phyloP scores from a whole-genome alignment of 495 filamentous ascomycete genomes.

The Penicillium flavigenum region DNA sequence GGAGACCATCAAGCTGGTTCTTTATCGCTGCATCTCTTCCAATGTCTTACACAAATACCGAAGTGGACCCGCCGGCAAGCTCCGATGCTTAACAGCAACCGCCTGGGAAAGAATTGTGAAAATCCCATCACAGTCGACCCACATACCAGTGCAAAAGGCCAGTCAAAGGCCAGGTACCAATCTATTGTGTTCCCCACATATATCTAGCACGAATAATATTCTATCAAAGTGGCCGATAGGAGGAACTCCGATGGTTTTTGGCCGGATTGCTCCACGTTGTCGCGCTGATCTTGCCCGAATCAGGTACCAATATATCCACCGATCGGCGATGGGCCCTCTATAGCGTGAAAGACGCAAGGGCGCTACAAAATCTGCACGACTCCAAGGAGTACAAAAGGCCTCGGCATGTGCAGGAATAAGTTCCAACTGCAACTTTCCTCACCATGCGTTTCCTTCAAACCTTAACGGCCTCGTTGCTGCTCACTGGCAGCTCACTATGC shows the following conservation, averaged over 20 bases:
- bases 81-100: constrained; percentile 1
- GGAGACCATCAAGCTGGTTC: too few species aligned
- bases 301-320: background rate
- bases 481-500: constrained; percentile 16
- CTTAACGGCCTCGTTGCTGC: constrained; percentile 21
- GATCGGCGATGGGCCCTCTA: background rate
- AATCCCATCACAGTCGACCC: background rate
- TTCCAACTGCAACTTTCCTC: background rate
- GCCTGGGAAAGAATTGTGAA: background rate
- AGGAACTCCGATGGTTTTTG: background rate
- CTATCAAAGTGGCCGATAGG: background rate
- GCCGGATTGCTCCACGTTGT: background rate
- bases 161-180: background rate
- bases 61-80: background rate
- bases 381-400: background rate
- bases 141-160: background rate
- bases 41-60: background rate
- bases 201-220: background rate
- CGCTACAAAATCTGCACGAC: background rate
- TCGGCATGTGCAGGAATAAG: background rate
- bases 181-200: background rate
- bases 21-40: too few species aligned
- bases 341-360: constrained; percentile 1
- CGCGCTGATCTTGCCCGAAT: constrained; percentile 1
- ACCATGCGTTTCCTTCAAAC: constrained; percentile 17